Evolutionary conservation across 306 rosid genomes (phyloP), one percentile per base, ranked within the genome.

Genomic region (Begonia loranthoides): DNA sequence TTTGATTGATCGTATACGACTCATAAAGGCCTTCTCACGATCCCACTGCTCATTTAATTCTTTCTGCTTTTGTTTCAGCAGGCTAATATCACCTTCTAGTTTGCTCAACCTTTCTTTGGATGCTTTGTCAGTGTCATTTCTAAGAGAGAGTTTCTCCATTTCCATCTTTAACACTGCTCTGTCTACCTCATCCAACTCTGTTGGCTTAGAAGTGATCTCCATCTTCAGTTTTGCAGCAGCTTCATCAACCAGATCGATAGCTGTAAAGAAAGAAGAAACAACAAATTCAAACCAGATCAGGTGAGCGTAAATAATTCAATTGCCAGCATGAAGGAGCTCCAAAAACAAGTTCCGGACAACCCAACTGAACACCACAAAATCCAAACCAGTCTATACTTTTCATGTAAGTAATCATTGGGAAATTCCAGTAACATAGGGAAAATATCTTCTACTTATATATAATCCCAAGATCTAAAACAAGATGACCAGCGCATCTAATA

Each of bases 171-270:
- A 68, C 57, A 92, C 73, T 0, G 88, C 83, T 68, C 93, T 70
- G 54, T 90, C 99, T 70, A 80, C 59, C 78, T 86, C 99, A 57
- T 86, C 94, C 77, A 92, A 69, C 68, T 92, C 99, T 0, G 78
- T 92, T 58, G 99, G 96, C 79, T 92, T 92, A 45, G 95, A 92
- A 50, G 99, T 82, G 52, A 92, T 86, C 70, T 92, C 95, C 93
- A 92, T 86, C 73, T 86, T 92, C 75, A 92, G 74, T 72, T 86
- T 86, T 15, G 99, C 96, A 57, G 96, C 99, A 63, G 99, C 95
- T 71, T 92, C 99, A 66, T 92, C 99, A 34, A 92, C 99, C 17
- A 86, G 93, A 74, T 92, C 95, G 67, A 92, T 92, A 56, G 99
- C 99, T 86, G 84, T 58, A 78, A 70, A 12, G 36, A 49, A 57